These are phyloP conservation scores for Magnusiomyces fungicola DNA, from an alignment of 1,139 yeast species.

Conservation along the genomic window DNA sequence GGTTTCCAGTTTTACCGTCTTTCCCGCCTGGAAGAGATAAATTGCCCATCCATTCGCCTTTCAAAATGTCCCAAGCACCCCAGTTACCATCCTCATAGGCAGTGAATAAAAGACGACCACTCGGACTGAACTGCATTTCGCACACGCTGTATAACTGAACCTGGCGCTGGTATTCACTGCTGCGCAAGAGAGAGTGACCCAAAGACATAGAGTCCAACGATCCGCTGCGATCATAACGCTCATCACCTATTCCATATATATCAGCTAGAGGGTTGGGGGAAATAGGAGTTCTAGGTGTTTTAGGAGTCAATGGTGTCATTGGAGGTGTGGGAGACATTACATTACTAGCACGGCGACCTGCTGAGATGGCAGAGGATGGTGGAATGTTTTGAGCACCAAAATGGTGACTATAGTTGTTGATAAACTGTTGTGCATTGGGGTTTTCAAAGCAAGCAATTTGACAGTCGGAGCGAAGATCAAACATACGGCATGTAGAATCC, in stretches of 20 bases:
- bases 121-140: constrained; percentile 63
- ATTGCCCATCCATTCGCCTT: constrained; percentile 53
- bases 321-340: too few relatives aligned
- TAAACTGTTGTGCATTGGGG: constrained; percentile 17
- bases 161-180: constrained; percentile 12
- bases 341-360: neutral
- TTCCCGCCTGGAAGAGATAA: neutral
- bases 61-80: constrained; percentile 70
- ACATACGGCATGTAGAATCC: constrained; percentile 65
- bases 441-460: constrained; percentile 51
- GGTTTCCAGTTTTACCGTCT: neutral
- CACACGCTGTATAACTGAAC: constrained; percentile 36
- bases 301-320: neutral
- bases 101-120: constrained; percentile 68
- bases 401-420: neutral
- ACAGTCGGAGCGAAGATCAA: constrained; percentile 74
- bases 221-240: too few relatives aligned
- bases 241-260: too few relatives aligned
- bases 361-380: neutral
- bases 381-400: neutral
- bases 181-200: neutral
- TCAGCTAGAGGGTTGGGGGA: neutral
- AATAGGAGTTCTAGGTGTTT: neutral
- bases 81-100: constrained; percentile 75
- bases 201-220: neutral